These are phyloP conservation scores for Cinnamomum micranthum DNA, from an alignment of 164 flowering plant species.

Conservation along the genomic window DNA sequence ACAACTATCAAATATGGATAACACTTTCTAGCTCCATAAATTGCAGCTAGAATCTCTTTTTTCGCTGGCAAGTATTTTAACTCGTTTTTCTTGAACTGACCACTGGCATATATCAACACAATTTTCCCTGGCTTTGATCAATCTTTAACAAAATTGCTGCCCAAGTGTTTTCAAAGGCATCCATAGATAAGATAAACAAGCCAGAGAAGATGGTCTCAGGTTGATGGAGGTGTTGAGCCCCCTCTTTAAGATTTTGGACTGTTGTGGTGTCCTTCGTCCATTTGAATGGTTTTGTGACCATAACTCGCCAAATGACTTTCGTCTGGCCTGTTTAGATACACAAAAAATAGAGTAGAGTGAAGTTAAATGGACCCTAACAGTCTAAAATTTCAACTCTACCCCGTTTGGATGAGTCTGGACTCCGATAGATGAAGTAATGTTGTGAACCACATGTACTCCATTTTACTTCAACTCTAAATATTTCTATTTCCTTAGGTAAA, in stretches of 20 bases:
- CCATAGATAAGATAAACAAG: neutral
- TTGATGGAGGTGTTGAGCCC: neutral
- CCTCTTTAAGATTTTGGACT: neutral
- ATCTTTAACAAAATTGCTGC: neutral
- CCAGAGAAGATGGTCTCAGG: neutral
- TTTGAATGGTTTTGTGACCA: neutral
- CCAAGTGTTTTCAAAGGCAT: neutral
- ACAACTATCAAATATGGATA: neutral
- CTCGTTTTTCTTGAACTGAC: neutral
- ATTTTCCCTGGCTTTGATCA: neutral
- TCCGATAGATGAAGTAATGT: no score
- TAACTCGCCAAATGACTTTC: neutral
- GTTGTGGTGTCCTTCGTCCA: neutral
- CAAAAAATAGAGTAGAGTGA: no score
- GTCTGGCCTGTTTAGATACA: neutral
- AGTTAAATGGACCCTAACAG: no score
- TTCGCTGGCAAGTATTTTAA: neutral
- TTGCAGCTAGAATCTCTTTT: neutral
- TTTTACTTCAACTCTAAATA: no score
- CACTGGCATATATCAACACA: neutral
- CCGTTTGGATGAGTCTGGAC: no score
- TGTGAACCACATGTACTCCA: no score
- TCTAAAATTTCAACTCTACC: no score
- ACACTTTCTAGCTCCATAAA: neutral
- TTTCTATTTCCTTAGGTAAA: no score